phyloP scores from a whole-genome alignment of 208 protist genomes.

The Crithidia thermophila region DNA sequence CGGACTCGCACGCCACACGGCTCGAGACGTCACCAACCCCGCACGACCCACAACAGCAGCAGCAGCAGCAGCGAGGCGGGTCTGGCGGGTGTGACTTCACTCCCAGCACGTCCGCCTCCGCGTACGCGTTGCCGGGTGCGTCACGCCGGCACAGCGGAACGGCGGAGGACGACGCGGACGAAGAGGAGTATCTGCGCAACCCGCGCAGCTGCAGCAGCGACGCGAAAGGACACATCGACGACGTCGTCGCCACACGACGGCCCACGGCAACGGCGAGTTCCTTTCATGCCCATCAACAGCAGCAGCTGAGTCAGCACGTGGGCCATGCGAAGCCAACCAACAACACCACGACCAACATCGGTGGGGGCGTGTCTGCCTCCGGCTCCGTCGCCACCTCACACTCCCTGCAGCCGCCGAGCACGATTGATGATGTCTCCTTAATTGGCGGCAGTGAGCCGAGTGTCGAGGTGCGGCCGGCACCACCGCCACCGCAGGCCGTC shows the following conservation, averaged over 20 bases:
- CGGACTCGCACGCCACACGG: not conserved
- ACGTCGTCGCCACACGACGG: not conserved
- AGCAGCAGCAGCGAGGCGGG: not conserved
- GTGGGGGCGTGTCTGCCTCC: slow-evolving; percentile 5
- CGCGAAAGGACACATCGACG: not conserved
- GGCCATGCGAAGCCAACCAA: not conserved
- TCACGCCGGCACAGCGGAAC: too few relatives aligned
- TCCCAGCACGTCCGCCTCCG: not conserved
- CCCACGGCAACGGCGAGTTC: too few relatives aligned
- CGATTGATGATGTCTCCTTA: slow-evolving; percentile 4
- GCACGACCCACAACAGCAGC: not conserved
- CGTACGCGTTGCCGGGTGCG: too few relatives aligned
- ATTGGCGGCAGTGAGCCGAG: not conserved
- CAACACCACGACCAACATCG: not conserved
- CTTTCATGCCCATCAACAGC: too few relatives aligned
- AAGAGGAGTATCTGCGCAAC: not conserved
- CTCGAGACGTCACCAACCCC: too few relatives aligned
- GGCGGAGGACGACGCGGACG: not conserved
- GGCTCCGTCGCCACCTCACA: slow-evolving; percentile 13
- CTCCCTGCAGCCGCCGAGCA: slow-evolving; percentile 14
- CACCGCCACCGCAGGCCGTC: not conserved
- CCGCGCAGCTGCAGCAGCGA: slow-evolving; percentile 12
- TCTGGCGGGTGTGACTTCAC: not conserved
- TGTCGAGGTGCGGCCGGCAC: not conserved
- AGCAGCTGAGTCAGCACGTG: not conserved